Conservation (phyloP, 2,329 filamentous ascomycete genomes). For the Aaosphaeria pasadenensis region DNA sequence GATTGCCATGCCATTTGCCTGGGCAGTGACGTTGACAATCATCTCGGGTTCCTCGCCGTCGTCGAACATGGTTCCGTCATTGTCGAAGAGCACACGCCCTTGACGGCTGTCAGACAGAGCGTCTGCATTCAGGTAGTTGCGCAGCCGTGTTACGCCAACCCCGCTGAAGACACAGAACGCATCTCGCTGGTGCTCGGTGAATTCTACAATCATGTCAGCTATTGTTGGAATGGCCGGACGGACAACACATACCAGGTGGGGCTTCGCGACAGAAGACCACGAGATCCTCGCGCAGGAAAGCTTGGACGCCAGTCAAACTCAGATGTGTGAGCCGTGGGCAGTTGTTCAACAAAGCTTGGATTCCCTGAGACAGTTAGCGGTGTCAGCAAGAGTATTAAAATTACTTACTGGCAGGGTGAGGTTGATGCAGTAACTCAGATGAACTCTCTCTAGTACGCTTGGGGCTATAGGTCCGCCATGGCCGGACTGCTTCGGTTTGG, state of each 20-base stretch:
- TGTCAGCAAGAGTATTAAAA: neutral
- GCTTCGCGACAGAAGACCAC: conserved; percentile 83
- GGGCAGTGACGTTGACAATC: conserved; percentile 34
- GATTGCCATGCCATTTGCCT: conserved; percentile 37
- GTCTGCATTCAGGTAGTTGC: conserved; percentile 68
- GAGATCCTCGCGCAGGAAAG: conserved; percentile 83
- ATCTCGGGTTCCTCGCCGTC: conserved; percentile 29
- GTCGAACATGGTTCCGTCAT: conserved; percentile 20
- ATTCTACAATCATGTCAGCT: conserved; percentile 57
- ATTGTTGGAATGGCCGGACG: neutral
- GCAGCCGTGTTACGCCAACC: conserved; percentile 72
- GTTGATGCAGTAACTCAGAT: conserved; percentile 90
- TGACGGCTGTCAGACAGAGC: conserved; percentile 14
- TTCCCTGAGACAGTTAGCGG: conserved; percentile 62
- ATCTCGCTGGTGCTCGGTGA: conserved; percentile 89
- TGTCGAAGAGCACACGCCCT: conserved; percentile 22
- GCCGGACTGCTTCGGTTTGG: conserved; percentile 58
- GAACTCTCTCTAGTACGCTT: conserved; percentile 82
- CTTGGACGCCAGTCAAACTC: conserved; percentile 88
- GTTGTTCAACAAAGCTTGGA: conserved; percentile 82
- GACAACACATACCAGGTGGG: conserved; percentile 58
- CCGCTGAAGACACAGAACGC: conserved; percentile 98
- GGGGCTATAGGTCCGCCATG: conserved; percentile 57
- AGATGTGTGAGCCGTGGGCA: conserved; percentile 92
- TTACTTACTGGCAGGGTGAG: conserved; percentile 72